Percentiles rank a stretch among this genome's conserved stretches.
Conservation (phyloP, 257 asterid species). For the Solanum clarkiae region DNA sequence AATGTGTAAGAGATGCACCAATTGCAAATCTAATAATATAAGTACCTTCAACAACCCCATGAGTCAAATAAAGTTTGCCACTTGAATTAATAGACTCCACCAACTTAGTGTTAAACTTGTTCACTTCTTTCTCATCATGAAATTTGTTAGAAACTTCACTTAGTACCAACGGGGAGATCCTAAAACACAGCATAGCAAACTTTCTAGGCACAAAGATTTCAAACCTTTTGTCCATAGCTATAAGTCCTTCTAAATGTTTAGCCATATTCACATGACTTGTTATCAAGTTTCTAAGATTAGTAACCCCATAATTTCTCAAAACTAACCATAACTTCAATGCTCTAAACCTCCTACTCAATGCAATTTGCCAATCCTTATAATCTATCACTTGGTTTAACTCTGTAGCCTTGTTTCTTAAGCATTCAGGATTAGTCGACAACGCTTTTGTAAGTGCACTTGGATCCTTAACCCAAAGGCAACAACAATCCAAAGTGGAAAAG, state of each 20-base stretch:
- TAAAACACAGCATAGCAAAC: constrained; percentile 61
- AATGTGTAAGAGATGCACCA: constrained; percentile 54
- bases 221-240: constrained; percentile 58
- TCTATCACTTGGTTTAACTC: constrained; percentile 57
- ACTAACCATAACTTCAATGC: constrained; percentile 68
- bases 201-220: constrained; percentile 65
- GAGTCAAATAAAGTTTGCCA: constrained; percentile 55
- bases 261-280: constrained; percentile 60
- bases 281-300: constrained; percentile 41
- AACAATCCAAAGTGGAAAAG: constrained; percentile 55
- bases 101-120: constrained; percentile 34
- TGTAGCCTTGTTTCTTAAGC: constrained; percentile 50
- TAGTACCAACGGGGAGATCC: constrained; percentile 31
- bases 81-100: constrained; percentile 47
- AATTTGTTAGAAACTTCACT: constrained; percentile 5
- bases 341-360: constrained; percentile 64
- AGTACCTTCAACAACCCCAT: constrained; percentile 56
- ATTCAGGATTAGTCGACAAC: constrained; percentile 53
- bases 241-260: constrained; percentile 46
- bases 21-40: constrained; percentile 49
- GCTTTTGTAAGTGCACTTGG: constrained; percentile 46
- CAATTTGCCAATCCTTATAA: constrained; percentile 75
- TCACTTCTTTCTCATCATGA: constrained; percentile 23
- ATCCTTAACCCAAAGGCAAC: constrained; percentile 76
- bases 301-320: constrained; percentile 56